Evolutionary conservation across 2,329 filamentous ascomycete genomes (phyloP).

Genomic region (Incumbomyces lentus): DNA sequence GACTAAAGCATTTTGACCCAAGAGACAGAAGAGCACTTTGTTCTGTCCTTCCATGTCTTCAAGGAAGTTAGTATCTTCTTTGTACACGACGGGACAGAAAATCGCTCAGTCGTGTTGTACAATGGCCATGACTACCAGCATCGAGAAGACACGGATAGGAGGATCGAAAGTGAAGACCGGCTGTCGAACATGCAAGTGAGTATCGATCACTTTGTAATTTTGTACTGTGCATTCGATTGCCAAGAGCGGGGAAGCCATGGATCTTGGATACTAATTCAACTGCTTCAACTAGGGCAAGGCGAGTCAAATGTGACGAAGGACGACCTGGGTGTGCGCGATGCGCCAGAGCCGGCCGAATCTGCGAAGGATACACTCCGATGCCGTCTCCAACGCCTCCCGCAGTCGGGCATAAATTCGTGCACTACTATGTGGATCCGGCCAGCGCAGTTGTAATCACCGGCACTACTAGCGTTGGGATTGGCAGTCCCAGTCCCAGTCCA

Average conservation of each 20-base stretch:
- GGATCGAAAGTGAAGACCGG: slow-evolving; percentile 15
- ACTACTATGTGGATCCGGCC: slow-evolving; percentile 7
- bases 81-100: too few species aligned
- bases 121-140: too few species aligned
- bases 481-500: background rate
- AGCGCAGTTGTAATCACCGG: too few species aligned
- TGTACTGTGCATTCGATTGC: too few species aligned
- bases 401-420: slow-evolving; percentile 10
- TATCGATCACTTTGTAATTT: too few species aligned
- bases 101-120: too few species aligned
- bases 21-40: too few species aligned
- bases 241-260: too few species aligned
- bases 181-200: slow-evolving; percentile 17
- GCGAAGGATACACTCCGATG: slow-evolving; percentile 20
- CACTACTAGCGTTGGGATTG: background rate
- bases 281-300: slow-evolving; percentile 5
- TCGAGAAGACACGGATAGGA: slow-evolving; percentile 14
- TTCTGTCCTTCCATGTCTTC: too few species aligned
- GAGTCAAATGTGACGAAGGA: slow-evolving; percentile 24
- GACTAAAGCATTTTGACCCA: too few species aligned
- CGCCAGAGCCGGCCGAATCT: slow-evolving; percentile 22
- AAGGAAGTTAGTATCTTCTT: too few species aligned
- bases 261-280: too few species aligned
- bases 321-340: slow-evolving; percentile 21
- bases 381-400: background rate